Conservation (phyloP, 2,329 filamentous ascomycete species). For the Biscogniauxia mediterranea region DNA sequence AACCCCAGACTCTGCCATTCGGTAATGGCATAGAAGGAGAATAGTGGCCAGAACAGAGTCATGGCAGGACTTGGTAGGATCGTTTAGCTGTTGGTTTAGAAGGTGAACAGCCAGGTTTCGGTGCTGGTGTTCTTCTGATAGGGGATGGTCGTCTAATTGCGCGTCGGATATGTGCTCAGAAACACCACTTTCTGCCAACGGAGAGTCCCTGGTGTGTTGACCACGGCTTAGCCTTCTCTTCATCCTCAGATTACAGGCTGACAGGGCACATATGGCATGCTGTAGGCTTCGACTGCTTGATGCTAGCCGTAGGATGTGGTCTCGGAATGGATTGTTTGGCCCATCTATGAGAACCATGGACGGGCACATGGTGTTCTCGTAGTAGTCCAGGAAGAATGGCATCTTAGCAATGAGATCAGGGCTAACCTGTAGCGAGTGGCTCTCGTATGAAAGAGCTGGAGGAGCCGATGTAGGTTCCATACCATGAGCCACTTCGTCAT, state of each 20-base stretch:
- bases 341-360: conserved; percentile 90
- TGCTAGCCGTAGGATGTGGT: conserved; percentile 77
- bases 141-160: conserved; percentile 59
- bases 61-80: conserved; percentile 70
- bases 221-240: conserved; percentile 66
- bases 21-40: conserved; percentile 84
- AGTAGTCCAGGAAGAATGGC: conserved; percentile 89
- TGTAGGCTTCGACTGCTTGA: conserved; percentile 78
- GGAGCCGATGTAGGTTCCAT: conserved; percentile 45
- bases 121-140: conserved; percentile 82
- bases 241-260: conserved; percentile 88
- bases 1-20: conserved; percentile 89
- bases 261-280: conserved; percentile 85
- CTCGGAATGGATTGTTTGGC: conserved; percentile 80
- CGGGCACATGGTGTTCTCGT: conserved; percentile 86
- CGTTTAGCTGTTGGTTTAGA: conserved; percentile 79
- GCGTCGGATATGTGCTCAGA: conserved; percentile 46
- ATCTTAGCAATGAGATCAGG: conserved; percentile 71
- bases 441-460: conserved; percentile 48
- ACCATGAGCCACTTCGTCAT: conserved; percentile 43
- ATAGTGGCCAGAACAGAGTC: conserved; percentile 88
- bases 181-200: conserved; percentile 45
- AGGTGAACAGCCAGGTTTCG: conserved; percentile 75
- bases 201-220: conserved; percentile 52
- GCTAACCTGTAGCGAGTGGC: conserved; percentile 51